A percentile compares a stretch with the other conserved stretches of the same genome.
Conservation (phyloP, 2,329 filamentous ascomycete species). For the Epichloe gansuensis region DNA sequence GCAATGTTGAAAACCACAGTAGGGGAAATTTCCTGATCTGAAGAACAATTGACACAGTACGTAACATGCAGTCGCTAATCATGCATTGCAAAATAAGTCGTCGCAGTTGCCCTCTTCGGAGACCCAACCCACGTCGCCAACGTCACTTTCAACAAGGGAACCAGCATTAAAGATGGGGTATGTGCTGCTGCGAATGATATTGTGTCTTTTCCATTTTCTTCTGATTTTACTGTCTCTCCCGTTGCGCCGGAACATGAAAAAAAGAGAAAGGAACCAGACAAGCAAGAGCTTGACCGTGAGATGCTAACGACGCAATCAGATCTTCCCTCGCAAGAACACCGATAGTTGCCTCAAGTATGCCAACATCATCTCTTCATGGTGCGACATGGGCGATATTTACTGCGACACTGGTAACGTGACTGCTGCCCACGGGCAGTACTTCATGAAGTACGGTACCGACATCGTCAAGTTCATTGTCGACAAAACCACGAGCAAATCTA, state of each 20-base stretch:
- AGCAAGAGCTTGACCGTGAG: neutral
- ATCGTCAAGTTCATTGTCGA: slow-evolving; percentile 24
- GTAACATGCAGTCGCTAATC: neutral
- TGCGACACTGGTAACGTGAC: slow-evolving; percentile 22
- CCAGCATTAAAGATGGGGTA: slow-evolving; percentile 26
- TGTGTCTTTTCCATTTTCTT: neutral
- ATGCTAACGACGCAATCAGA: slow-evolving; percentile 13
- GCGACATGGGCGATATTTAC: slow-evolving; percentile 29
- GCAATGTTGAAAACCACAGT: slow-evolving; percentile 23
- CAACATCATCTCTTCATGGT: slow-evolving; percentile 26
- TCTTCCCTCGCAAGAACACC: slow-evolving; percentile 24
- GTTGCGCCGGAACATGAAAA: neutral
- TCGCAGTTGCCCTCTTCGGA: slow-evolving; percentile 28
- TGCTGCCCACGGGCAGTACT: slow-evolving; percentile 24
- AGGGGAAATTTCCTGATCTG: neutral
- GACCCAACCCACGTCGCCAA: slow-evolving; percentile 28
- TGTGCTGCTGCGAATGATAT: slow-evolving; percentile 8
- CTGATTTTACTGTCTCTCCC: neutral
- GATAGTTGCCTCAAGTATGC: slow-evolving; percentile 24
- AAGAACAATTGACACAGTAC: too few relatives aligned
- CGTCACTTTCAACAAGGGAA: slow-evolving; percentile 24
- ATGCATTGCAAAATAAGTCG: slow-evolving; percentile 16
- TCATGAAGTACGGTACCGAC: slow-evolving; percentile 22
- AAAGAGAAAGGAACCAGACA: too few relatives aligned
- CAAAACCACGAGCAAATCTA: slow-evolving; percentile 12